phyloP scores from a whole-genome alignment of 495 filamentous ascomycete species.

The Friedmanniomyces simplex region DNA sequence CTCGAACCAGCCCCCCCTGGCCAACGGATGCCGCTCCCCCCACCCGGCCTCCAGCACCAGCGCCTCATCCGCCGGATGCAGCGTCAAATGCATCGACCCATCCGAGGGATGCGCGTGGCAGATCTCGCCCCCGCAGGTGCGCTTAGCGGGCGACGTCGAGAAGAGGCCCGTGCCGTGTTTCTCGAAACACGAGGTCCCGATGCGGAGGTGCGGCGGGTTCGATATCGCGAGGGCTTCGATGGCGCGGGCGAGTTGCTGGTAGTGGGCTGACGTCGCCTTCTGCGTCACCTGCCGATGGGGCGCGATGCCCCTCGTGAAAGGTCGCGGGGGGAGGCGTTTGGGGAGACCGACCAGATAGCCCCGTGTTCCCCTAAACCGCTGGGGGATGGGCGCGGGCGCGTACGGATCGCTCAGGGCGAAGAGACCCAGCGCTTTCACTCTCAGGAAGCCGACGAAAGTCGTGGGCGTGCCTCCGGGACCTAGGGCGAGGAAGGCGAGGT shows the following conservation, averaged over 20 bases:
- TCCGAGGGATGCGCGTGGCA: conserved; percentile 71
- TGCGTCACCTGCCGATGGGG: conserved; percentile 71
- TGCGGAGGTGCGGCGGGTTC: conserved; percentile 40
- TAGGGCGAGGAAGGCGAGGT: conserved; percentile 61
- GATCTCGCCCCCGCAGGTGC: conserved; percentile 63
- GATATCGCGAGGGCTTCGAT: conserved; percentile 41
- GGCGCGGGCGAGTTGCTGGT: conserved; percentile 38
- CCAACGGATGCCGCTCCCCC: conserved; percentile 82
- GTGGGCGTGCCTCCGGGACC: conserved; percentile 73
- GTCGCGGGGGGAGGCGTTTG: conserved; percentile 50
- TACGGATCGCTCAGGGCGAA: conserved; percentile 45
- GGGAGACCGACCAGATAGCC: conserved; percentile 44
- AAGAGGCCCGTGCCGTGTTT: conserved; percentile 71
- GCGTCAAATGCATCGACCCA: conserved; percentile 60
- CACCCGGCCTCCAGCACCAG: conserved; percentile 69
- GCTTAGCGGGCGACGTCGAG: conserved; percentile 46
- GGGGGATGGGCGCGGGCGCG: conserved; percentile 12
- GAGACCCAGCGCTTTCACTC: conserved; percentile 50
- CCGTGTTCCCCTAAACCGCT: conserved; percentile 21
- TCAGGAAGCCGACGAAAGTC: conserved; percentile 61
- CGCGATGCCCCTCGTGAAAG: conserved; percentile 60
- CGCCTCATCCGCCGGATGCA: conserved; percentile 70
- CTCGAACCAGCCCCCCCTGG: conserved; percentile 45
- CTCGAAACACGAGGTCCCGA: conserved; percentile 64
- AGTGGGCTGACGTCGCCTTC: conserved; percentile 41